phyloP scores from a whole-genome alignment of 2,329 filamentous ascomycete species.

The Xylaria sp. region DNA sequence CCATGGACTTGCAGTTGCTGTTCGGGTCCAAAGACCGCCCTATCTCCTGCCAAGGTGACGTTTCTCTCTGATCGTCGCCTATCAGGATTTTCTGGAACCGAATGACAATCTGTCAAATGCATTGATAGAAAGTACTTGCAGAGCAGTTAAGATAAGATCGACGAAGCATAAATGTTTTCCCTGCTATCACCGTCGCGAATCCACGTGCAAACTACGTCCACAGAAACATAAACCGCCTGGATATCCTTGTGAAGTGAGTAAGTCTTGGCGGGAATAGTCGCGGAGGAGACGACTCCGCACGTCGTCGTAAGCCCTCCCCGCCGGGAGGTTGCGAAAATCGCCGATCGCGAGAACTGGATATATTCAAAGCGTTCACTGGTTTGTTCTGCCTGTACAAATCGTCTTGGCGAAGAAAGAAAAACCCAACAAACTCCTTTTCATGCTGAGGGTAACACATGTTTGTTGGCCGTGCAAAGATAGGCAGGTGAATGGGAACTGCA shows the following conservation, averaged over 20 bases:
- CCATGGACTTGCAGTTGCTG: no score
- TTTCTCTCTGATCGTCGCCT: no score
- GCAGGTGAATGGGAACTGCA: not conserved
- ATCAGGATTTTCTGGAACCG: no score
- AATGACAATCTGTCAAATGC: no score
- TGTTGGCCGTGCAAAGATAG: not conserved
- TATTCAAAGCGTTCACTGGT: not conserved
- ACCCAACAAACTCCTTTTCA: not conserved
- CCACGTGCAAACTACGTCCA: no score
- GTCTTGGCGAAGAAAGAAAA: not conserved
- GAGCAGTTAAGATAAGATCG: no score
- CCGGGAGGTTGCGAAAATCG: not conserved
- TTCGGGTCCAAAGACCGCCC: no score
- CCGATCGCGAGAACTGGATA: conserved; percentile 5
- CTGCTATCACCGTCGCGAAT: no score
- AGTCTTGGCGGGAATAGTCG: not conserved
- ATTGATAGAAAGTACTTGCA: no score
- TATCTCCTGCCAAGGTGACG: no score
- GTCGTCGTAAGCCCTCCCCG: conserved; percentile 15
- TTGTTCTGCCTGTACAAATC: not conserved
- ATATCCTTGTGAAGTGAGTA: not conserved
- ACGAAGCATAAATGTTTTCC: no score
- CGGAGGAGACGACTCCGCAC: conserved; percentile 16
- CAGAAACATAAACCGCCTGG: not conserved
- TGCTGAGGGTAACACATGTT: not conserved